phyloP scores from a whole-genome alignment of 805 yeast genomes.

The Jamesozyma gamospora region DNA sequence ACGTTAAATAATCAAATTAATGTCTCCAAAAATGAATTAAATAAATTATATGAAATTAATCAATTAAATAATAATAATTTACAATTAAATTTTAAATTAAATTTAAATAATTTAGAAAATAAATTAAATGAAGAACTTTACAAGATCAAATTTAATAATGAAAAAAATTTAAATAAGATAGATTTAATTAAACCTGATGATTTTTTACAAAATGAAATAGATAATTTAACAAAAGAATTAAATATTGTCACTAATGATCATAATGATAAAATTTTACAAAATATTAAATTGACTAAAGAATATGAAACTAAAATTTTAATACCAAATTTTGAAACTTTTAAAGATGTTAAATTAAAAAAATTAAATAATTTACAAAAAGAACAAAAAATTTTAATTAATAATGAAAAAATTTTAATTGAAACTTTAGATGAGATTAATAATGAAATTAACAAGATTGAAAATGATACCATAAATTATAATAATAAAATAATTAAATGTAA shows the following conservation, averaged over 20 bases:
- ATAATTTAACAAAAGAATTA: conserved; percentile 21
- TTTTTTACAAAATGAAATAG: conserved; percentile 20
- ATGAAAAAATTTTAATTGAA: conserved; percentile 4
- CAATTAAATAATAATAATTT: conserved; percentile 17
- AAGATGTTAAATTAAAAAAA: conserved; percentile 13
- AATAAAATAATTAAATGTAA: no score
- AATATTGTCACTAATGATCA: conserved; percentile 10
- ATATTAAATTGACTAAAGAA: conserved; percentile 7
- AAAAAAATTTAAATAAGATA: conserved; percentile 13
- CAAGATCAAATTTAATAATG: conserved; percentile 13
- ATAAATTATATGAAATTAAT: conserved; percentile 9
- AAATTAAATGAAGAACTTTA: conserved; percentile 13
- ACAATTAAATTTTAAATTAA: conserved; percentile 15
- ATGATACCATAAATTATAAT: no score
- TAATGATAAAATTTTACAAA: conserved; percentile 8
- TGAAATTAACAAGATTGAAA: conserved; percentile 6
- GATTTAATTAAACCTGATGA: conserved; percentile 27
- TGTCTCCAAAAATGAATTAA: conserved; percentile 13
- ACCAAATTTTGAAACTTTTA: conserved; percentile 17
- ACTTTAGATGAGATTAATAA: conserved; percentile 8
- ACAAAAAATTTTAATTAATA: conserved; percentile 8
- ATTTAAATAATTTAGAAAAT: conserved; percentile 18
- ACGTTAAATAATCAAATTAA: conserved; percentile 14
- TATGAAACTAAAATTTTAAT: conserved; percentile 8
- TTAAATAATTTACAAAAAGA: conserved; percentile 13